phyloP scores from a whole-genome alignment of 202 grass and related monocot genomes.

The Elaeis oleifera region DNA sequence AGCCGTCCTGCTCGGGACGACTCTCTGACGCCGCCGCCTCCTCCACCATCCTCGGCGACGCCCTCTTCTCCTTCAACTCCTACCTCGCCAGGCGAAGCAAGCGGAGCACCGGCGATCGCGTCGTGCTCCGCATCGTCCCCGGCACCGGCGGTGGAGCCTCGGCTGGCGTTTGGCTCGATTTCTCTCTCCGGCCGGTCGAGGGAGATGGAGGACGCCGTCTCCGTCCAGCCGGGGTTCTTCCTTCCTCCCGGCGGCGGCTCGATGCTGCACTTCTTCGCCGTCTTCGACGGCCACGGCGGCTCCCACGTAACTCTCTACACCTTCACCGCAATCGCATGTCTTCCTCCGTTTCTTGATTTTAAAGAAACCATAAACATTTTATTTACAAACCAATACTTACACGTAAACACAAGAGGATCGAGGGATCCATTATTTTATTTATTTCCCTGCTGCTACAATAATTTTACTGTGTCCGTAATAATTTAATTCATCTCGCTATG shows the following conservation, averaged over 20 bases:
- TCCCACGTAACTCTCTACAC: conserved; percentile 3
- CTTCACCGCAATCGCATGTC: background rate
- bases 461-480: too few relatives aligned
- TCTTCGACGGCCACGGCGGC: conserved; percentile 14
- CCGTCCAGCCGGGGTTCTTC: background rate
- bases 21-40: too few relatives aligned
- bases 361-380: too few relatives aligned
- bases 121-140: background rate
- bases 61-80: background rate
- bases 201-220: conserved; percentile 19
- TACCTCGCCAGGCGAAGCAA: background rate
- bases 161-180: conserved; percentile 42
- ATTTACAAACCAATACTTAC: too few relatives aligned
- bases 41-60: background rate
- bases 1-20: too few relatives aligned
- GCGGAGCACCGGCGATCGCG: background rate
- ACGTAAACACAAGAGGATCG: too few relatives aligned
- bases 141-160: conserved; percentile 2
- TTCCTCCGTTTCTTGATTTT: background rate
- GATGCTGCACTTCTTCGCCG: conserved; percentile 8
- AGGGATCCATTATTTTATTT: too few relatives aligned
- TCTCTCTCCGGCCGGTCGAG: conserved; percentile 4
- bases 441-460: background rate
- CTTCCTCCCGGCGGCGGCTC: background rate
- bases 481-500: too few relatives aligned